These are phyloP conservation scores for Hawksworthiomyces lignivorus DNA, from an alignment of 2,329 filamentous ascomycete genomes.

Conservation along the genomic window DNA sequence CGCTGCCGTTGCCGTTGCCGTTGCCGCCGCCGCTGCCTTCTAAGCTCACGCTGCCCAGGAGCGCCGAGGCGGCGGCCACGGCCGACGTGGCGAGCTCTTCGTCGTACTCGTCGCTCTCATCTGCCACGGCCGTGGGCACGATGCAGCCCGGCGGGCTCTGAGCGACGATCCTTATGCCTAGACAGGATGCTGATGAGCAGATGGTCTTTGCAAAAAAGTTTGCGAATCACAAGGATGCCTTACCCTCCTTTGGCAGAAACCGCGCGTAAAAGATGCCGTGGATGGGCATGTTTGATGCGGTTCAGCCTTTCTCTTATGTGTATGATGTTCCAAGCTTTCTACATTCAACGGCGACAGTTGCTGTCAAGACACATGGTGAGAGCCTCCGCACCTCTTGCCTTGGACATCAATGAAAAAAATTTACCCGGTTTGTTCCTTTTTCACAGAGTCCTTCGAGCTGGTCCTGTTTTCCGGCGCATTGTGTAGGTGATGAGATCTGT, in stretches of 20 bases:
- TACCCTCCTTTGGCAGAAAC: constrained; percentile 60
- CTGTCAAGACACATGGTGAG: no score
- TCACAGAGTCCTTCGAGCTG: no score
- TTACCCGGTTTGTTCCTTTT: no score
- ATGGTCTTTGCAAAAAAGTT: no score
- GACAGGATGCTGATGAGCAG: constrained; percentile 12
- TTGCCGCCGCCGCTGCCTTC: background rate
- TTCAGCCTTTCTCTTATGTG: no score
- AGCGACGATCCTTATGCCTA: constrained; percentile 57
- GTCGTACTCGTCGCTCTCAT: constrained; percentile 10
- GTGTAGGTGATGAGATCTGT: no score
- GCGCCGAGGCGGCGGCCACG: background rate
- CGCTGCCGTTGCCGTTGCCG: background rate
- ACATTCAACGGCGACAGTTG: no score
- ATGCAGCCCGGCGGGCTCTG: constrained; percentile 57
- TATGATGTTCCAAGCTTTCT: no score
- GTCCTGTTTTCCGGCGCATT: no score
- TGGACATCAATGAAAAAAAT: no score
- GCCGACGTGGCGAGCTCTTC: background rate
- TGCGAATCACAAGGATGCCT: constrained; percentile 10
- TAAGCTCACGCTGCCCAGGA: constrained; percentile 22
- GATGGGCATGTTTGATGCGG: constrained; percentile 55
- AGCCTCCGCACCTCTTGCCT: no score
- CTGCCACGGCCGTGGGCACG: constrained; percentile 30
- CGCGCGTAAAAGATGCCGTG: constrained; percentile 64